These are phyloP conservation scores for Phialophora chinensis DNA, from an alignment of 2,329 filamentous ascomycete genomes.

Conservation along the genomic window DNA sequence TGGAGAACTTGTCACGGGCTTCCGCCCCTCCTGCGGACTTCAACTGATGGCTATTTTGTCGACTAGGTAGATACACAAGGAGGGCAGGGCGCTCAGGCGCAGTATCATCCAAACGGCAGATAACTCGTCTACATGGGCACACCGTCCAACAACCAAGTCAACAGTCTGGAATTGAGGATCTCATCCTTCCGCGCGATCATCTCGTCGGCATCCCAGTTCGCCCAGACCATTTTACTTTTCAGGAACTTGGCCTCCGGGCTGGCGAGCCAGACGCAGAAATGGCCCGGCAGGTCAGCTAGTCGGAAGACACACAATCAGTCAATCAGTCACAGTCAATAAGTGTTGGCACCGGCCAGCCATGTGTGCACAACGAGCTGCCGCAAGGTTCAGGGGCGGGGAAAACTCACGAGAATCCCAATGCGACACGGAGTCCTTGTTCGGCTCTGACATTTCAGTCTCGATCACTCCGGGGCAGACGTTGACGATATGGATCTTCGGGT, in stretches of 20 bases:
- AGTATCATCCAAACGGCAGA: no score
- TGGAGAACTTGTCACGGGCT: not conserved
- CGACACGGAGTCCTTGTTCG: constrained; percentile 4
- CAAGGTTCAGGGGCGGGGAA: not conserved
- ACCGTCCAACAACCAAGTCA: constrained; percentile 9
- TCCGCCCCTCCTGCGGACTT: not conserved
- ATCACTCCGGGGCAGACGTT: constrained; percentile 37
- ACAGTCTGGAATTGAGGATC: constrained; percentile 37
- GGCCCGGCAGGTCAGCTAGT: constrained; percentile 35
- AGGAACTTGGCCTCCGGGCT: constrained; percentile 49
- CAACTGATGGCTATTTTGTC: not conserved
- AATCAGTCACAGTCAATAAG: not conserved
- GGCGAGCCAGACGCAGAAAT: constrained; percentile 48
- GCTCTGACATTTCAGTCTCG: constrained; percentile 36
- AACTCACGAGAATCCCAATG: constrained; percentile 16
- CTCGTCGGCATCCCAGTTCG: constrained; percentile 52
- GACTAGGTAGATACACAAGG: not conserved
- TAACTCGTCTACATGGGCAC: constrained; percentile 2
- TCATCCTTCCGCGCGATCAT: constrained; percentile 49
- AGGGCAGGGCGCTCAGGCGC: no score
- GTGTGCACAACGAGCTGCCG: not conserved
- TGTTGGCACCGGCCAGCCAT: no score
- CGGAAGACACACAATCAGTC: not conserved
- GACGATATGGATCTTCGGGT: constrained; percentile 32
- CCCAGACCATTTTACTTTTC: constrained; percentile 47